A percentile compares a stretch with the other conserved stretches of the same genome.
Conservation (phyloP, 2,329 filamentous ascomycete species). For the Periglandula ipomoeae region DNA sequence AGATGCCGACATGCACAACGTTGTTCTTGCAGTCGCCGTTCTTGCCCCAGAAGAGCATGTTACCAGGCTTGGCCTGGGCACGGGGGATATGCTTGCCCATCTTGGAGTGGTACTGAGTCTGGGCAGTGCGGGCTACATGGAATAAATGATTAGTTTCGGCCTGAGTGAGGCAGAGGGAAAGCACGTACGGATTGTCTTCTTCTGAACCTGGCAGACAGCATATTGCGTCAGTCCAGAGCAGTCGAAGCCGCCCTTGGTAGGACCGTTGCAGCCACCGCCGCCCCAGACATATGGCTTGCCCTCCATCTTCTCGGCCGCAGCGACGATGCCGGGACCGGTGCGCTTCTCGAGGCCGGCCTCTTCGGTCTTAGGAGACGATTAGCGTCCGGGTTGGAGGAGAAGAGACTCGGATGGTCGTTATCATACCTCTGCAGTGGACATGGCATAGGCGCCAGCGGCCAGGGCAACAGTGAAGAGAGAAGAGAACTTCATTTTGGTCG, state of each 20-base stretch:
- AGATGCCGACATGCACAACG: slow-evolving; percentile 13
- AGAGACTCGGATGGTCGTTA: background rate
- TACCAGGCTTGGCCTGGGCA: slow-evolving; percentile 10
- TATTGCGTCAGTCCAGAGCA: slow-evolving; percentile 14
- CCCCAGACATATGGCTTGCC: slow-evolving; percentile 11
- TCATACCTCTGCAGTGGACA: background rate
- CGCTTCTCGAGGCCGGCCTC: slow-evolving; percentile 8
- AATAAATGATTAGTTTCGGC: too few species aligned
- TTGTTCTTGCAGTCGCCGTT: slow-evolving; percentile 11
- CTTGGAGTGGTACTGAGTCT: slow-evolving; percentile 11
- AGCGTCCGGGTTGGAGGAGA: background rate
- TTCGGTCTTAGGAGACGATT: too few species aligned
- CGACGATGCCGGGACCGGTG: slow-evolving; percentile 11
- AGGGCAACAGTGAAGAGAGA: background rate
- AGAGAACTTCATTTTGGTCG: slow-evolving; percentile 1
- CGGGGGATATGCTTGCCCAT: slow-evolving; percentile 12
- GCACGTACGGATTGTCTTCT: slow-evolving; percentile 12
- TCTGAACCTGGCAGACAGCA: slow-evolving; percentile 12
- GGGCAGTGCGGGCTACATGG: slow-evolving; percentile 11
- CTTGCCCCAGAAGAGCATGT: slow-evolving; percentile 13
- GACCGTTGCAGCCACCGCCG: slow-evolving; percentile 11
- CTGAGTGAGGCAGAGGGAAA: background rate
- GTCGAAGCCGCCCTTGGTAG: slow-evolving; percentile 12
- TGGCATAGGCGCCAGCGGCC: slow-evolving; percentile 3
- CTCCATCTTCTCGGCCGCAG: slow-evolving; percentile 8